These are phyloP conservation scores for Rossbeevera mucosa DNA, from an alignment of 768 basidiomycete species.

Conservation along the genomic window DNA sequence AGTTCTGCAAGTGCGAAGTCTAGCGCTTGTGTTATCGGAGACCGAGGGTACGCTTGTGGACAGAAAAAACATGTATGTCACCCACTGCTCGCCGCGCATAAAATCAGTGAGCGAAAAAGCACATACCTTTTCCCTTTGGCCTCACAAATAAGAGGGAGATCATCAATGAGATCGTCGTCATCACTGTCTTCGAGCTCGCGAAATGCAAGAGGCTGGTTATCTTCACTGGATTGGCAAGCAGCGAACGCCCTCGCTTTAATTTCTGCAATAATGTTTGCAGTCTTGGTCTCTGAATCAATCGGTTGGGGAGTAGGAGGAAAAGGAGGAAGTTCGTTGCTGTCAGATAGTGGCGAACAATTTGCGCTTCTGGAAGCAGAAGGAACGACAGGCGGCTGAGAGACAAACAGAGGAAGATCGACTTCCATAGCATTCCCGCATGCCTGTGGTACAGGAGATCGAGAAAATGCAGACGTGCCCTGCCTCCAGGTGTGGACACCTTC, in stretches of 20 bases:
- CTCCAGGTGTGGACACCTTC: constrained; percentile 44
- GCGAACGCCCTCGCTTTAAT: constrained; percentile 62
- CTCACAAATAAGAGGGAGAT: constrained; percentile 13
- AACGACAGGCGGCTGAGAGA: constrained; percentile 12
- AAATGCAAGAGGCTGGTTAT: constrained; percentile 32
- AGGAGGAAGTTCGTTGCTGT: constrained; percentile 19
- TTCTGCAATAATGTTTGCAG: constrained; percentile 55
- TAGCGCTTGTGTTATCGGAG: neutral
- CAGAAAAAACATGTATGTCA: constrained; percentile 18
- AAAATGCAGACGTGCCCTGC: constrained; percentile 24
- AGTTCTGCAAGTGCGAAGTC: neutral
- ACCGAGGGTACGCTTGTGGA: constrained; percentile 21
- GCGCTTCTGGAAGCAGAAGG: too few species aligned
- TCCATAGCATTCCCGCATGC: constrained; percentile 16
- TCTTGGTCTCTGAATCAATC: constrained; percentile 37
- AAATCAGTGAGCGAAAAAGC: neutral
- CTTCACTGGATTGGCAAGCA: constrained; percentile 41
- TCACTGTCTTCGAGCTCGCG: constrained; percentile 50
- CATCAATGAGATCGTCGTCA: constrained; percentile 40
- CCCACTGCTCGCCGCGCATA: neutral
- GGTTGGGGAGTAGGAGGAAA: constrained; percentile 30
- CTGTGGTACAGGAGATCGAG: constrained; percentile 1
- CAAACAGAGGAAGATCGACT: constrained; percentile 8
- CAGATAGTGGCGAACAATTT: constrained; percentile 20
- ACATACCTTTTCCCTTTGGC: constrained; percentile 10